Evolutionary conservation across 192 early-diverging fungal genomes (phyloP).

Genomic region (Haplosporangium gracile): DNA sequence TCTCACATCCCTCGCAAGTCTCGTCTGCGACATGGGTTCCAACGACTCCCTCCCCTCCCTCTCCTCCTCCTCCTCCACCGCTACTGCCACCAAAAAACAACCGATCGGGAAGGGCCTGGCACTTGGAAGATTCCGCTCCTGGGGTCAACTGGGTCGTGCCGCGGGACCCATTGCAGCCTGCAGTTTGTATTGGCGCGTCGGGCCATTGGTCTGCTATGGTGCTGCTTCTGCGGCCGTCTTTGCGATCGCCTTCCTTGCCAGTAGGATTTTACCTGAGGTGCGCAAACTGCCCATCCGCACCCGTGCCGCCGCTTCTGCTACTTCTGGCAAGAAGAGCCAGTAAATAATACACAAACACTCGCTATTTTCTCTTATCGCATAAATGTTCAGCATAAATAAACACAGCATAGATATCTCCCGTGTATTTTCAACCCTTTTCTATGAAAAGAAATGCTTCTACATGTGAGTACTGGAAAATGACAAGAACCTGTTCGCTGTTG

Average conservation of each 20-base stretch:
- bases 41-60: slow-evolving; percentile 14
- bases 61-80: background rate
- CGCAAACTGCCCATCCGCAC: slow-evolving; percentile 47
- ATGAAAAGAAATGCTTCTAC: no score
- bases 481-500: no score
- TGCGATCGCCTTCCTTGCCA: slow-evolving; percentile 38
- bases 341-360: background rate
- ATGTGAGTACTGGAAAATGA: no score
- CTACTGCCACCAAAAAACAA: background rate
- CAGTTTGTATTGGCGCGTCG: slow-evolving; percentile 87
- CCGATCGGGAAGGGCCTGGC: slow-evolving; percentile 73
- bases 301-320: background rate
- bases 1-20: slow-evolving; percentile 82
- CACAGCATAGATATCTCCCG: no score
- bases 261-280: slow-evolving; percentile 50
- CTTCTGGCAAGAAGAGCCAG: slow-evolving; percentile 12
- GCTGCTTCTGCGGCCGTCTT: slow-evolving; percentile 68
- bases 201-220: slow-evolving; percentile 72
- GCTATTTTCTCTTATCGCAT: no score
- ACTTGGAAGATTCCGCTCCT: slow-evolving; percentile 87
- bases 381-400: no score
- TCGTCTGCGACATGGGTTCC: slow-evolving; percentile 61
- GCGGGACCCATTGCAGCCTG: slow-evolving; percentile 91
- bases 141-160: slow-evolving; percentile 92
- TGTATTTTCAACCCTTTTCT: no score